phyloP scores from a whole-genome alignment of 2,329 filamentous ascomycete species.

The Pseudogymnoascus sp. region DNA sequence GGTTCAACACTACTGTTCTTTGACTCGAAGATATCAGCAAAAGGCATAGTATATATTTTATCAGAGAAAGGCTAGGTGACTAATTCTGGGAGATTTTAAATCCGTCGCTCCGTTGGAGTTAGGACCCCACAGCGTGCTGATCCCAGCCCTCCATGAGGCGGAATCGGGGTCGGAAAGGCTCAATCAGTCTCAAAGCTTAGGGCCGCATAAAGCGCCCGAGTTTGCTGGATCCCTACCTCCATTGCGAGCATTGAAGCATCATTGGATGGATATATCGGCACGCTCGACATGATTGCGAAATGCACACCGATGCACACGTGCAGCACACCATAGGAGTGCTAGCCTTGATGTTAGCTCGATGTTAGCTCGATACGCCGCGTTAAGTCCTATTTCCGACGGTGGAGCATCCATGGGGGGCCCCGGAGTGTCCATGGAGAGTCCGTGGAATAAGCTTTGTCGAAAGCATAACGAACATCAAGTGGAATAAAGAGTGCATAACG shows the following conservation, averaged over 20 bases:
- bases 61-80: background rate
- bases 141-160: background rate
- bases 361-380: background rate
- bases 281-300: slow-evolving; percentile 1
- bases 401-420: background rate
- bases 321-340: background rate
- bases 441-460: background rate
- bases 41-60: background rate
- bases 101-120: background rate
- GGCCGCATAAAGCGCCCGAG: background rate
- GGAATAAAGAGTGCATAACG: background rate
- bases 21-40: background rate
- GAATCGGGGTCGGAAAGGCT: background rate
- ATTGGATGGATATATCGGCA: slow-evolving; percentile 6
- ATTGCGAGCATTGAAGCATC: background rate
- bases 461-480: background rate
- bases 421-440: background rate
- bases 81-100: background rate
- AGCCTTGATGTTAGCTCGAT: background rate
- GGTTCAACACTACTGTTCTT: background rate
- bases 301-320: background rate
- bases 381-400: slow-evolving; percentile 4
- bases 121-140: background rate
- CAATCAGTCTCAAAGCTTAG: background rate
- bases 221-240: background rate